These are phyloP conservation scores for Cyberlindnera petersonii DNA, from an alignment of 805 yeast genomes.

Conservation along the genomic window DNA sequence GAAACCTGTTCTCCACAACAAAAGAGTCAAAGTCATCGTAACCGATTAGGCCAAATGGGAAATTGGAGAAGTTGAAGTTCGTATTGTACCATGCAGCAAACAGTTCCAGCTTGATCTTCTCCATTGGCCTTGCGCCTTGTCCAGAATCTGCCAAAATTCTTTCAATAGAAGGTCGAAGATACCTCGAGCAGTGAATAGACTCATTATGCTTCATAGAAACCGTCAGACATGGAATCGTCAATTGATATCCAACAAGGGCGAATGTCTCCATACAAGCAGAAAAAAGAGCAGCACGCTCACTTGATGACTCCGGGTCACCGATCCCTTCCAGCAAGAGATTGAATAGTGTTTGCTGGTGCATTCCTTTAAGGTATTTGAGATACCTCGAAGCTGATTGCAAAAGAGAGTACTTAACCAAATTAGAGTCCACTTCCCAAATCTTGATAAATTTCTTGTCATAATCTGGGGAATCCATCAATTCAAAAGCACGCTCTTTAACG, in stretches of 20 bases:
- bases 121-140: neutral
- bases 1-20: constrained; percentile 28
- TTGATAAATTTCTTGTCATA: constrained; percentile 1
- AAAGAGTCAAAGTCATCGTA: constrained; percentile 6
- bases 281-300: constrained; percentile 29
- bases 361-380: neutral
- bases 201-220: constrained; percentile 4
- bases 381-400: neutral
- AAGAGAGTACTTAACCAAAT: constrained; percentile 9
- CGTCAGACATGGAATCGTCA: constrained; percentile 14
- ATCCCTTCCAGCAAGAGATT: constrained; percentile 26
- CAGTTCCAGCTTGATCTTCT: constrained; percentile 14
- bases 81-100: constrained; percentile 10
- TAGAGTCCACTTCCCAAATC: constrained; percentile 13
- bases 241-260: constrained; percentile 20
- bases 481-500: neutral
- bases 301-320: constrained; percentile 21
- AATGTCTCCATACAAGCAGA: constrained; percentile 16
- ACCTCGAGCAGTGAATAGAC: constrained; percentile 21
- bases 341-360: constrained; percentile 16
- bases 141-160: neutral
- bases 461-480: constrained; percentile 2
- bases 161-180: constrained; percentile 12
- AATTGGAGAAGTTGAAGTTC: constrained; percentile 4
- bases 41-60: constrained; percentile 15